Evolutionary conservation across 1,139 yeast genomes (phyloP), one percentile per base, ranked within the genome.

Genomic region (Meyerozyma smithsonii): DNA sequence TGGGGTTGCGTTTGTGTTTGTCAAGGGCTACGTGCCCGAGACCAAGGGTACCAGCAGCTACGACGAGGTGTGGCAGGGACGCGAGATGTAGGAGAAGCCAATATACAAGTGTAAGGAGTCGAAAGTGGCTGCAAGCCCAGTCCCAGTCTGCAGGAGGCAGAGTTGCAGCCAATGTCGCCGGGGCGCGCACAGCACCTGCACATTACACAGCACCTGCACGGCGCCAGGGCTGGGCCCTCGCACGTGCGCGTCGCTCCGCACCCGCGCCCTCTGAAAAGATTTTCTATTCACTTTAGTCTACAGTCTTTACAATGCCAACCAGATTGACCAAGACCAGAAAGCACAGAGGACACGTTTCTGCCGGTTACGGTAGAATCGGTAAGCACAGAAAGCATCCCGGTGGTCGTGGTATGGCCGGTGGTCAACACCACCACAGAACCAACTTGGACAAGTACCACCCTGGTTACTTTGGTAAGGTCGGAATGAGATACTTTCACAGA

Each of bases 341-440:
- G 84, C 97, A 88, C 86, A 88, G 99, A 87, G 99, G 99, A 78
- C 84, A 94, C 95, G 97, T 92, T 77, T 88, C 97, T 72, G 95
- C 95, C 86, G 83, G 79, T 89, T 82, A 59, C 46, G 99, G 99
- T 86, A 94, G 99, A 83, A 77, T 94, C 77, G 99, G 99, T 78
- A 92, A 94, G 86, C 98, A 94, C 95, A 89, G 98, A 89, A 94
- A 94, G 95, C 92, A 85, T 68, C 97, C 98, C 63, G 98, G 98
- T 92, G 99, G 99, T 81, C 92, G 98, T 81, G 99, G 99, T 92
- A 92, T 80, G 94, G 99, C 99, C 74, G 99, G 99, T 90, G 99
- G 99, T 87, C 95, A 82, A 79, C 97, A 88, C 76, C 99, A 92
- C 79, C 98, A 94, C 96, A 89, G 97, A 87, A 89, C 92, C 74